These are phyloP conservation scores for Blakeslea trispora DNA, from an alignment of 371 early-diverging fungal species.

Conservation along the genomic window DNA sequence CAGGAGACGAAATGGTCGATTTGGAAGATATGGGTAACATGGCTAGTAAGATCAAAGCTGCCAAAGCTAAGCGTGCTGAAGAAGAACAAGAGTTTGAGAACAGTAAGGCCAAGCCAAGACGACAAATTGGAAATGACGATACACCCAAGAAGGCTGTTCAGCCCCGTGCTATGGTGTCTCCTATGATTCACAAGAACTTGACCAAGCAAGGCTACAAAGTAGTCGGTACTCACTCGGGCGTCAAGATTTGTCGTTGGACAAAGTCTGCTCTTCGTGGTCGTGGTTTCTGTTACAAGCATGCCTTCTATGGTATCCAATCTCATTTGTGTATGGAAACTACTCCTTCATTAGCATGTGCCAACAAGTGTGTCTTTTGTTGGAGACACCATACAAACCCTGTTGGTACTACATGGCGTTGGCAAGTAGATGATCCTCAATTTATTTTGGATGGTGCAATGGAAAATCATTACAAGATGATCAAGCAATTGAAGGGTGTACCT, in stretches of 20 bases:
- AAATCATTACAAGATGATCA: conserved; percentile 80
- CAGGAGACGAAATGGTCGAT: conserved; percentile 71
- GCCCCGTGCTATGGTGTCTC: conserved; percentile 77
- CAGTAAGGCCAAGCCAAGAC: conserved; percentile 54
- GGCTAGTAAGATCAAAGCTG: conserved; percentile 61
- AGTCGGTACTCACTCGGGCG: conserved; percentile 78
- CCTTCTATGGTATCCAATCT: conserved; percentile 70
- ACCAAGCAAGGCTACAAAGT: conserved; percentile 85
- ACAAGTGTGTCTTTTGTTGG: conserved; percentile 86
- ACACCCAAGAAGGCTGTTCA: conserved; percentile 26
- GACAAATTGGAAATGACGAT: conserved; percentile 31
- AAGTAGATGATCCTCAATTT: conserved; percentile 72
- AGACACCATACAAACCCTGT: conserved; percentile 84
- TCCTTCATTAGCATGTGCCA: conserved; percentile 78
- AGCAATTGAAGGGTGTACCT: conserved; percentile 79
- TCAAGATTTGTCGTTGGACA: conserved; percentile 86
- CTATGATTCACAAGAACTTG: conserved; percentile 70
- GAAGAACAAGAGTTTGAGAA: conserved; percentile 59
- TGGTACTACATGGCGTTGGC: conserved; percentile 77
- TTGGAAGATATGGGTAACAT: conserved; percentile 75
- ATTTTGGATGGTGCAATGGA: conserved; percentile 77
- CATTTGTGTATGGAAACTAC: conserved; percentile 76
- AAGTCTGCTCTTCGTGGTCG: conserved; percentile 76
- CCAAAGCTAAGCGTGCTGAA: conserved; percentile 54
- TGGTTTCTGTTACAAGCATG: conserved; percentile 83